Evolutionary conservation across 2,329 filamentous ascomycete species (phyloP), one percentile per base, ranked within the genome.

Genomic region (Aspergillus sergii): DNA sequence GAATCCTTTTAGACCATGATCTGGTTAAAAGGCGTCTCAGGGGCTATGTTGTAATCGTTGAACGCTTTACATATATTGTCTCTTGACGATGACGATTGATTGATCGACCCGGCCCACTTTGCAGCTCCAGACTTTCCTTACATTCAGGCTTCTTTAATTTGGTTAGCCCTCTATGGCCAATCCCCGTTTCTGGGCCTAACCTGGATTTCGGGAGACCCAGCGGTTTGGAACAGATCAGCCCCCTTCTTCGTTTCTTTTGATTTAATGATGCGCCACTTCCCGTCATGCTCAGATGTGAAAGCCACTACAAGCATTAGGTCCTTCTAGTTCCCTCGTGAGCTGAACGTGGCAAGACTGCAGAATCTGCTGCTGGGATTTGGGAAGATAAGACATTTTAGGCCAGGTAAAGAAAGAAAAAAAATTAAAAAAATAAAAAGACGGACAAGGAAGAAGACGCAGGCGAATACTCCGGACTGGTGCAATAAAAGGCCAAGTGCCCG

Each of bases 261-360:
- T 41, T 45, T 62, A 46, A 21, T 61, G 50, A 66, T 63, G 64
- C 64, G 68, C 69, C 67, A 68, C 68, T 64, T 63, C 56, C 64
- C 64, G 60, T 56, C 62, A 66, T 69, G 58, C 48, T 60, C 57
- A 63, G 60, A 55, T 28, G 34, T 41, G 53, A 58, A 55, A 57
- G 58, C 45, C 45, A 57, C 57, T 60, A n/a, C 54, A 55, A 30
- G 57, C 57, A 51, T 53, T 41, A 61, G 48, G 46, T 54, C 57
- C 58, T 57, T 65, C 41, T 43, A 60, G 58, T 48, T 55, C 50
- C 62, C 67, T 68, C 72, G 68, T 74, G 69, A 72, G 72, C 67
- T 71, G 68, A 73, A 70, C 72, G 72, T 74, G 73, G 69, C 71
- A 68, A 72, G 69, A 60, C 57, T 62, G 64, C 64, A 69, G 62